Base-by-base conservation (phyloP, 306 rosid genomes). In the Dalbergia cultrata region DNA sequence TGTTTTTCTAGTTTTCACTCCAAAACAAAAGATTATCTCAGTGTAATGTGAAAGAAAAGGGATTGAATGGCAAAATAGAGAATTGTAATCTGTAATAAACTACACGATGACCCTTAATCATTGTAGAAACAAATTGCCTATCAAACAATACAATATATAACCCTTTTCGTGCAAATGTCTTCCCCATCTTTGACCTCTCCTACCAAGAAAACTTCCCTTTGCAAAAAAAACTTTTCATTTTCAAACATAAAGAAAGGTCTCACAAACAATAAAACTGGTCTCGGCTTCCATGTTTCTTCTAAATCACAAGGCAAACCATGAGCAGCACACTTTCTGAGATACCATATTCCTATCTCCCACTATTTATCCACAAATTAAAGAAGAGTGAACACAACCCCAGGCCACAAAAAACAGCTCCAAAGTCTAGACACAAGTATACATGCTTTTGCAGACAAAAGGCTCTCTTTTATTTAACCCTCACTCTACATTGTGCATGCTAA, bases 221-320 rank as follows among this genome's bases (percentile, higher is more conserved):
- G 70, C 79, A 74, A 43, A 22, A 26, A 60, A 5, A 26, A 26
- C 60, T 21, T 74, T 21, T 16, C 68, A 75, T 26, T 75, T 60
- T 60, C 43, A 74, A 76, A 58, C 14, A 34, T 58, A 62, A 75
- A 47, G 35, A 16, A 33, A 5, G 70, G 18, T 6, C 31, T 43
- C 37, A 16, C 11, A 78, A 56, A 43, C 60, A 68, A 68, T 4
- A 68, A 67, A 77, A 57, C 65, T 18, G 71, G 31, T 18, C 52
- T 50, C 4, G 34, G 52, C 50, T 53, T 72, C 65, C 77, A 54
- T 34, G 35, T 22, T 45, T 31, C 43, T 44, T 68, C 73, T 43
- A 21, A 47, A 49, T 49, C 26, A 37, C 58, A 26, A 13, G 8
- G 35, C 54, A 70, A 70, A 11, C 39, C 37, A 56, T 11, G 8